phyloP scores from a whole-genome alignment of 495 filamentous ascomycete species.

The Ramalina peruviana region DNA sequence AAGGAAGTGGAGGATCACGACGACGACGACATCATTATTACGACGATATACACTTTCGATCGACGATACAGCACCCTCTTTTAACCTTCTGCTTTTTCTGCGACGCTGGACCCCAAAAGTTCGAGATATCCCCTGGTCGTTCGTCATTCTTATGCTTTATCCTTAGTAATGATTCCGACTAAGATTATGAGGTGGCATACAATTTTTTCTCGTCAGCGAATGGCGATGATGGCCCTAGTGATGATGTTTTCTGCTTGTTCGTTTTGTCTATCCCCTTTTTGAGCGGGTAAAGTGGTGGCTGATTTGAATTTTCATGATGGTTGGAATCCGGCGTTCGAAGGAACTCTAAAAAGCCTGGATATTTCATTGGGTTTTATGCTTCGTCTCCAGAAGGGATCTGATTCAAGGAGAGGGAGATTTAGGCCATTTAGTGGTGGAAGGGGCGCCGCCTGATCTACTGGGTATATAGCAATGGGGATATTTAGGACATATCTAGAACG shows the following conservation, averaged over 20 bases:
- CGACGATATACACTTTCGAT: neutral
- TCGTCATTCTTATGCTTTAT: neutral
- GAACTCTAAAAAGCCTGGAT: too few relatives aligned
- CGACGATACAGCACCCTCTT: neutral
- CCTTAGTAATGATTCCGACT: neutral
- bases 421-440: too few relatives aligned
- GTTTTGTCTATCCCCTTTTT: neutral
- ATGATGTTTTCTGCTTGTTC: neutral
- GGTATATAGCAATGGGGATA: too few relatives aligned
- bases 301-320: neutral
- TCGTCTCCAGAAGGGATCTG: too few relatives aligned
- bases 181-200: neutral
- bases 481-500: too few relatives aligned
- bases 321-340: too few relatives aligned
- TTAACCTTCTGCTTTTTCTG: neutral
- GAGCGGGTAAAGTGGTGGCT: neutral
- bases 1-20: too few relatives aligned
- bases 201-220: neutral
- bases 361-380: too few relatives aligned
- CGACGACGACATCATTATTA: neutral
- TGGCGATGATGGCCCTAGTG: neutral
- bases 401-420: too few relatives aligned
- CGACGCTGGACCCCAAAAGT: neutral
- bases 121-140: constrained; percentile 1
- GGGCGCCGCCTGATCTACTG: too few relatives aligned